Conservation (phyloP, 768 basidiomycete species). For the Krasilnikovozyma curviuscula region DNA sequence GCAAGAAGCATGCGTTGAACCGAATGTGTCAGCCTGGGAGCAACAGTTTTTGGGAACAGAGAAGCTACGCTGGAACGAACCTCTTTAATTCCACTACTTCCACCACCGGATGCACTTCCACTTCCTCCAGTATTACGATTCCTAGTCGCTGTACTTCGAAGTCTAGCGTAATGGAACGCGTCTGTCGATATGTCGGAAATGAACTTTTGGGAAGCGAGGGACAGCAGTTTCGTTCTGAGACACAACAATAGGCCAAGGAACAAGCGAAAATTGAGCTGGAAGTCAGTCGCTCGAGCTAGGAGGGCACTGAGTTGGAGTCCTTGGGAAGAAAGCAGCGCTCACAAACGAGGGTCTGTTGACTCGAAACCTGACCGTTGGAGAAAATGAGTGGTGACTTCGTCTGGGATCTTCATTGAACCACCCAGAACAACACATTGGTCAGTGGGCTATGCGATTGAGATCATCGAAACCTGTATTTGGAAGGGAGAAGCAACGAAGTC, state of each 20-base stretch:
- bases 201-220: conserved; percentile 92
- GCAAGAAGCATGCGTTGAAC: not conserved
- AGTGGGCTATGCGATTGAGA: not conserved
- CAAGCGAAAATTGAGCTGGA: not conserved
- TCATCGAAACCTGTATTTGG: not conserved
- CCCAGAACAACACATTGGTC: not conserved
- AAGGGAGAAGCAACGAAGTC: not conserved
- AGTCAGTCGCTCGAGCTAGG: not conserved
- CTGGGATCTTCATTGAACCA: conserved; percentile 50
- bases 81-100: conserved; percentile 33
- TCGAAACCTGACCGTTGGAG: conserved; percentile 90
- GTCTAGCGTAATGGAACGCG: conserved; percentile 91
- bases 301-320: not conserved
- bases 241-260: not conserved
- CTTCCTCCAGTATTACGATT: conserved; percentile 49
- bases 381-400: conserved; percentile 94
- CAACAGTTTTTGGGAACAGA: not conserved
- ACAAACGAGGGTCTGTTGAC: conserved; percentile 84
- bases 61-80: conserved; percentile 1
- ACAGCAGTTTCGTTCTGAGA: conserved; percentile 70
- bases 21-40: not conserved
- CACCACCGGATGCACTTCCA: conserved; percentile 23
- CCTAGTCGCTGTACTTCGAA: too few species aligned
- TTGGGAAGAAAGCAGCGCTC: conserved; percentile 21
- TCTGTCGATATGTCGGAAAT: conserved; percentile 91